Conservation (phyloP, 352 stramenopile genomes). For the Pythium plurisporium region DNA sequence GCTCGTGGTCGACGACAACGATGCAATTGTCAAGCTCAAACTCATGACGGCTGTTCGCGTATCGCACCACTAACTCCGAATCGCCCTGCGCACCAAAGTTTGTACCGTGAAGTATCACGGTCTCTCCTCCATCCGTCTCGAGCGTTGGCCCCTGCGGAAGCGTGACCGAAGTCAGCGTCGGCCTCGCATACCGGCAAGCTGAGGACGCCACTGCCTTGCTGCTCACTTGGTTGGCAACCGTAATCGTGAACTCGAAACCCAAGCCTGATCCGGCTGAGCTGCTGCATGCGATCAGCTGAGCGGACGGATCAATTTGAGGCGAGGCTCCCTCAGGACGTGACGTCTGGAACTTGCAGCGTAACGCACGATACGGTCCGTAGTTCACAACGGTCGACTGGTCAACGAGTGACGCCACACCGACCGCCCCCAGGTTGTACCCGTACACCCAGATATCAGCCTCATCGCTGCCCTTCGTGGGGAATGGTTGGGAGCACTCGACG, state of each 20-base stretch:
- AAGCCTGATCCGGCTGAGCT: slow-evolving; percentile 33
- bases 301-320: background rate
- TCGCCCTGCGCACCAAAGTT: slow-evolving; percentile 40
- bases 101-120: slow-evolving; percentile 35
- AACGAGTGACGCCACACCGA: slow-evolving; percentile 5
- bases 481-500: slow-evolving; percentile 28
- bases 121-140: slow-evolving; percentile 28
- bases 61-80: slow-evolving; percentile 27
- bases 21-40: slow-evolving; percentile 42
- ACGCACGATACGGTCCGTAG: slow-evolving; percentile 34
- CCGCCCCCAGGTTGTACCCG: slow-evolving; percentile 39
- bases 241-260: slow-evolving; percentile 32
- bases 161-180: slow-evolving; percentile 21
- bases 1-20: slow-evolving; percentile 33
- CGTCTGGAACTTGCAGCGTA: slow-evolving; percentile 23
- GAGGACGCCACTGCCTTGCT: background rate
- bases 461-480: slow-evolving; percentile 35
- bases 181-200: slow-evolving; percentile 34
- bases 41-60: slow-evolving; percentile 35
- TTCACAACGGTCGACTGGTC: slow-evolving; percentile 18
- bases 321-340: background rate
- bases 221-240: slow-evolving; percentile 35
- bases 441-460: slow-evolving; percentile 33
- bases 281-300: slow-evolving; percentile 35
- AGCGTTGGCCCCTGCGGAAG: slow-evolving; percentile 15